Conservation (phyloP, 2,329 filamentous ascomycete genomes). For the Colletotrichum sp. region DNA sequence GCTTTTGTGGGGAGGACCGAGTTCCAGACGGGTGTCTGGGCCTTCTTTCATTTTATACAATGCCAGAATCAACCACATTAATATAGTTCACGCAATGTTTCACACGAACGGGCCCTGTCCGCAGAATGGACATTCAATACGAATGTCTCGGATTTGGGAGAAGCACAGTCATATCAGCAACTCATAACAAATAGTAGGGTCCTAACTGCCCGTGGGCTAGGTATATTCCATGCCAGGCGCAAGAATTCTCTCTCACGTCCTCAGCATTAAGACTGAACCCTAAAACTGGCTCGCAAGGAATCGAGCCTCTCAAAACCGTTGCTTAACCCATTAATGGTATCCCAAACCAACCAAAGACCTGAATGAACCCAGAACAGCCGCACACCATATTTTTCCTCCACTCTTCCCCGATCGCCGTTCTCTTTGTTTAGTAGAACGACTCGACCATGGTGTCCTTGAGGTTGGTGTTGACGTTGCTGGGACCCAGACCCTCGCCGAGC, state of each 20-base stretch:
- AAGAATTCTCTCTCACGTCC: not conserved
- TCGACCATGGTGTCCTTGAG: constrained; percentile 99
- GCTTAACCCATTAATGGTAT: constrained; percentile 21
- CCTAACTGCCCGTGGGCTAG: constrained; percentile 7
- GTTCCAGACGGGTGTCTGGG: not conserved
- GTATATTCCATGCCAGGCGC: constrained; percentile 10
- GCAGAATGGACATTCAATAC: not conserved
- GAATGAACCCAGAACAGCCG: constrained; percentile 2
- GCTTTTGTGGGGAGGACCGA: not conserved
- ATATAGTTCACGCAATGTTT: not conserved
- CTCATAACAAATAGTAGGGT: not conserved
- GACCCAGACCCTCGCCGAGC: constrained; percentile 83
- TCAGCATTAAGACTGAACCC: constrained; percentile 1
- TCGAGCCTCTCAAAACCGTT: constrained; percentile 5
- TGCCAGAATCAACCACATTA: not conserved
- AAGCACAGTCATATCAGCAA: not conserved
- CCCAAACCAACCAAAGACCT: constrained; percentile 20
- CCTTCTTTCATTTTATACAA: not conserved
- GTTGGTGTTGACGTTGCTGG: constrained; percentile 78
- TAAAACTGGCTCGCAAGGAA: constrained; percentile 3
- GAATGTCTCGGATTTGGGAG: not conserved
- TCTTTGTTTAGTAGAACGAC: constrained; percentile 83
- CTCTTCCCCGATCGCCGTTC: not conserved
- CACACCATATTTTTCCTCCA: not conserved
- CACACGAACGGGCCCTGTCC: not conserved